A percentile compares a stretch with the other conserved stretches of the same genome.
Conservation (phyloP, 306 rosid species). For the Sindora glabra region DNA sequence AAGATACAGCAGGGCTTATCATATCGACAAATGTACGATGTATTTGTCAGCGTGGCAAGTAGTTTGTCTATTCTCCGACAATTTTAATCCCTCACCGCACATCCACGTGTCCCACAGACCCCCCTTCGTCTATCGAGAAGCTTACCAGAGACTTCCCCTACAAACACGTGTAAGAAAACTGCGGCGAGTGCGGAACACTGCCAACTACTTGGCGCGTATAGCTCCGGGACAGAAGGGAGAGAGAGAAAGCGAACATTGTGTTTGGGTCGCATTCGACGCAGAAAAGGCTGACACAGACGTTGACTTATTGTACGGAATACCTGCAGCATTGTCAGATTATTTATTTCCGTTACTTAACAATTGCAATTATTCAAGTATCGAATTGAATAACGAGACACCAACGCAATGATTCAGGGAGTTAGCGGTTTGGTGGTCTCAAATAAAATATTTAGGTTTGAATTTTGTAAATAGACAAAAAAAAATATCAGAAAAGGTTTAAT, state of each 20-base stretch:
- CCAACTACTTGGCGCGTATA: no score
- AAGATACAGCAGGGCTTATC: conserved; percentile 8
- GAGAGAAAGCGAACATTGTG: not conserved
- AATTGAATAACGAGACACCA: no score
- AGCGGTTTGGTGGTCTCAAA: no score
- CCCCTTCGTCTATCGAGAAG: not conserved
- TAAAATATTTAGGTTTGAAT: no score
- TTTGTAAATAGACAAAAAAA: no score
- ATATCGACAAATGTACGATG: conserved; percentile 22
- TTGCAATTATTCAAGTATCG: no score
- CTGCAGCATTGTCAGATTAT: not conserved
- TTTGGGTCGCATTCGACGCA: conserved; percentile 18
- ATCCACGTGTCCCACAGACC: not conserved
- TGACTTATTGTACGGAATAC: conserved; percentile 43
- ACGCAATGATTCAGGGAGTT: no score
- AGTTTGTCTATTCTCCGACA: no score
- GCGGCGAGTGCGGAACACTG: not conserved
- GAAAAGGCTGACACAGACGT: conserved; percentile 45
- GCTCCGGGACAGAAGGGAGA: no score
- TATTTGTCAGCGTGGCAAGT: conserved; percentile 5
- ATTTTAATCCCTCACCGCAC: not conserved
- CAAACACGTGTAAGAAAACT: not conserved
- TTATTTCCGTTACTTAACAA: not conserved
- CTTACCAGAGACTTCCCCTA: not conserved
- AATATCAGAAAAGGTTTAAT: no score